Evolutionary conservation across 495 filamentous ascomycete species (phyloP).

Genomic region (Podospora australis): DNA sequence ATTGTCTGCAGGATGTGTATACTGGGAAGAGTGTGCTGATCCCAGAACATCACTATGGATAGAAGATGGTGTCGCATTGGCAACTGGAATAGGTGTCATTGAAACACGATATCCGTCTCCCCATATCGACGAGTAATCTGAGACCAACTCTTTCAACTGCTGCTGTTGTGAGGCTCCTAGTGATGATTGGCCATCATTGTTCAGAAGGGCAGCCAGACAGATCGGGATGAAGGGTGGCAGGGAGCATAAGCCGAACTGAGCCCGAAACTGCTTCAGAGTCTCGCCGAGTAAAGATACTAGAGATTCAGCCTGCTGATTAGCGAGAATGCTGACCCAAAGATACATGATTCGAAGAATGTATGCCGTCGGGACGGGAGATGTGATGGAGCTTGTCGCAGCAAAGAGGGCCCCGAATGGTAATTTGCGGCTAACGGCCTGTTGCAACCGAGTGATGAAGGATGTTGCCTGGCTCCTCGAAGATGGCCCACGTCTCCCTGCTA

Average conservation of each 20-base stretch:
- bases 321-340: slow-evolving; percentile 14
- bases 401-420: slow-evolving; percentile 13
- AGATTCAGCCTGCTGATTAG: slow-evolving; percentile 6
- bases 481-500: not conserved
- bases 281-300: slow-evolving; percentile 9
- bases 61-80: not conserved
- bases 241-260: slow-evolving; percentile 12
- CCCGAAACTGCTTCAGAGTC: slow-evolving; percentile 16
- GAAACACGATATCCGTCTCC: not conserved
- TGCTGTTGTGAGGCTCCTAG: not conserved
- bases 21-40: not conserved
- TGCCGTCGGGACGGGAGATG: slow-evolving; percentile 18
- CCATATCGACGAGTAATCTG: slow-evolving; percentile 1
- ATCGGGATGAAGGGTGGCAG: slow-evolving; percentile 16
- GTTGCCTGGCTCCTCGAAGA: not conserved
- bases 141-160: not conserved
- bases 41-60: not conserved
- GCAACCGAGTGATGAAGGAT: slow-evolving; percentile 6
- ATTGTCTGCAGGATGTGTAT: not conserved
- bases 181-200: not conserved
- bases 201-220: slow-evolving; percentile 12
- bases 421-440: slow-evolving; percentile 9
- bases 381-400: slow-evolving; percentile 1
- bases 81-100: not conserved
- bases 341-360: slow-evolving; percentile 19